Percentiles rank a stretch among this genome's conserved stretches.
phyloP scores from a whole-genome alignment of 305 asterid species.

The Fraxinus ornus region DNA sequence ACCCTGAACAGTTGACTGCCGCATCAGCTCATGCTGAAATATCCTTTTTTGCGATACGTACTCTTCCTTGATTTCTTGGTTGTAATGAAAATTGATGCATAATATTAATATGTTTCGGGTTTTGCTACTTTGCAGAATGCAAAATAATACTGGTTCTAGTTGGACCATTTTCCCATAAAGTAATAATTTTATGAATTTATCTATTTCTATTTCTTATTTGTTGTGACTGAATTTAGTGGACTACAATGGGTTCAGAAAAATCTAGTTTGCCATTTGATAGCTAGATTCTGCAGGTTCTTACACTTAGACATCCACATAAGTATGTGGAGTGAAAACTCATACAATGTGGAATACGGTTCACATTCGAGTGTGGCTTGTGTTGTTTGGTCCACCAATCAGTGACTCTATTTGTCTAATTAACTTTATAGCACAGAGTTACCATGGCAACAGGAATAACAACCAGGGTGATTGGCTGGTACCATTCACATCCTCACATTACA shows the following conservation, averaged over 20 bases:
- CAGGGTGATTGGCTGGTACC: slow-evolving; percentile 99
- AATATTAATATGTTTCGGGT: neutral
- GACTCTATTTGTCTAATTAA: slow-evolving; percentile 57
- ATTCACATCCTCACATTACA: slow-evolving; percentile 98
- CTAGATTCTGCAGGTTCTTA: neutral
- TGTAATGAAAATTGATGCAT: neutral
- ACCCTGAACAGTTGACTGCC: slow-evolving; percentile 98
- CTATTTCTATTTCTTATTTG: neutral
- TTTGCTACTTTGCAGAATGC: neutral
- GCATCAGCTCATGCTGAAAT: slow-evolving; percentile 97
- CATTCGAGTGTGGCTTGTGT: neutral
- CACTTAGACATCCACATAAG: neutral
- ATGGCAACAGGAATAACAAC: slow-evolving; percentile 74
- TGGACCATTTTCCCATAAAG: neutral
- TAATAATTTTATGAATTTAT: neutral
- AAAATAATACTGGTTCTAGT: neutral
- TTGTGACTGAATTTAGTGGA: neutral
- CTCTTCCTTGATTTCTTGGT: slow-evolving; percentile 5
- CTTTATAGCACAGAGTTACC: slow-evolving; percentile 82
- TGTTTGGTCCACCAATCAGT: neutral
- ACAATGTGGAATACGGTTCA: neutral
- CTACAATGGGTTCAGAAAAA: neutral
- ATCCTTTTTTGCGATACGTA: slow-evolving; percentile 53
- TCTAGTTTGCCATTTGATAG: slow-evolving; percentile 10
- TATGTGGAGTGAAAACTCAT: neutral